Evolutionary conservation across 805 yeast species (phyloP), one percentile per base, ranked within the genome.

Genomic region (Candida alai): DNA sequence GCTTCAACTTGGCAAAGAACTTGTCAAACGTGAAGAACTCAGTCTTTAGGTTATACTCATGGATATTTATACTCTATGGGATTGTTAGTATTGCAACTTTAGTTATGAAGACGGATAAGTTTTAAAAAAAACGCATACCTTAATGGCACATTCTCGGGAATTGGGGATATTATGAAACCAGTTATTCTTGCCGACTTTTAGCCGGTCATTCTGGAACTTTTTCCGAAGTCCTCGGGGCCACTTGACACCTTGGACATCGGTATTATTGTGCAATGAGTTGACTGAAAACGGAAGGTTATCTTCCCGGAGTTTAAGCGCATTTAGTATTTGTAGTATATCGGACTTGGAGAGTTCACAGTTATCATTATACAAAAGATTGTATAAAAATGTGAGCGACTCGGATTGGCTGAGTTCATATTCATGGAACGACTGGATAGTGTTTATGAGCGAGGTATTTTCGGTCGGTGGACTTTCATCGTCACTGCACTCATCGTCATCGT

Each of bases 1-100:
- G 73, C 33, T 65, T 67, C 6, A 78, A 62, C 39, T 56, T 52
- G 37, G 65, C 51, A 53, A 52, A 69, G 42, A 65, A 70, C 33
- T 54, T 57, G 22, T 61, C 52, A 41, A 64, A 67, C 38, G 46
- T 48, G 42, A 49, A 69, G 33, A 68, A 62, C 24, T 66, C 65
- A 6, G 68, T 59, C 20, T 44, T 49, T 8, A 51, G 39, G 20
- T 42, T 32, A 41, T 42, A 49, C 0, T 36, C 29, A 9, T 35
- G 23, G 28, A 54, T 39, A 40, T 43, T 49, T 8, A 50, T 28
- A 14, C 45, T 41, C 64, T 60, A 21, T 14, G 12, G 11, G 5
- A 37, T 18, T 18, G 60, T 55, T 54, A 52, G 55, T 52, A 52
- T 14, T 10, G 13, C 14, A 25, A 9, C 18, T 14, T 6, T 11